Evolutionary conservation across 805 yeast species (phyloP).

Genomic region (Danielia reshetovae): DNA sequence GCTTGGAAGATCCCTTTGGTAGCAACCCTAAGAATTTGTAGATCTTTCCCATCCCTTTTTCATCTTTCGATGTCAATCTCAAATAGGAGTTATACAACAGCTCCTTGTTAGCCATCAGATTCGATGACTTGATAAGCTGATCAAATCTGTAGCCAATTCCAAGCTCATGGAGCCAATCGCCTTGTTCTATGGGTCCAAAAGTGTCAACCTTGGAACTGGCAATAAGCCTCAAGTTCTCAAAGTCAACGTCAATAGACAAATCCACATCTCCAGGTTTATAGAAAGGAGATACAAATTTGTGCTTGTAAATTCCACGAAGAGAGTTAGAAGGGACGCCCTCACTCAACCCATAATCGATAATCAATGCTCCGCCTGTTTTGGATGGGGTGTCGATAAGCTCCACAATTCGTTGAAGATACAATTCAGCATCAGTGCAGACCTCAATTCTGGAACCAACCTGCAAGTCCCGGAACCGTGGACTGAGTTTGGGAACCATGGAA

Average conservation of each 20-base stretch:
- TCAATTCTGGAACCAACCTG: conserved; percentile 61
- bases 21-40: conserved; percentile 68
- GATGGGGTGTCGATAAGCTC: conserved; percentile 35
- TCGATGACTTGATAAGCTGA: conserved; percentile 44
- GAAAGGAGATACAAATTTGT: conserved; percentile 72
- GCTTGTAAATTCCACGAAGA: conserved; percentile 68
- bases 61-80: conserved; percentile 59
- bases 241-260: conserved; percentile 81
- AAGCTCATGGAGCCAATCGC: conserved; percentile 71
- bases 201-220: conserved; percentile 19
- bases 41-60: conserved; percentile 67
- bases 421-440: conserved; percentile 69
- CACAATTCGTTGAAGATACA: conserved; percentile 51
- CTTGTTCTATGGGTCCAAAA: conserved; percentile 68
- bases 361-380: conserved; percentile 57
- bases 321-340: conserved; percentile 64
- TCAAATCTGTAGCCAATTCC: conserved; percentile 72
- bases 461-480: conserved; percentile 48
- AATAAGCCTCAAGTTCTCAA: conserved; percentile 45
- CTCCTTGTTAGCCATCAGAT: conserved; percentile 43
- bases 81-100: conserved; percentile 54
- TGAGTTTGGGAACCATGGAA: conserved; percentile 50
- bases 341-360: conserved; percentile 75
- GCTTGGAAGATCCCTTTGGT: conserved; percentile 40
- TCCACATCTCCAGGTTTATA: conserved; percentile 76